A percentile compares a stretch with the other conserved stretches of the same genome.
Conservation (phyloP, 2,329 filamentous ascomycete genomes). For the Cercospora sojina region DNA sequence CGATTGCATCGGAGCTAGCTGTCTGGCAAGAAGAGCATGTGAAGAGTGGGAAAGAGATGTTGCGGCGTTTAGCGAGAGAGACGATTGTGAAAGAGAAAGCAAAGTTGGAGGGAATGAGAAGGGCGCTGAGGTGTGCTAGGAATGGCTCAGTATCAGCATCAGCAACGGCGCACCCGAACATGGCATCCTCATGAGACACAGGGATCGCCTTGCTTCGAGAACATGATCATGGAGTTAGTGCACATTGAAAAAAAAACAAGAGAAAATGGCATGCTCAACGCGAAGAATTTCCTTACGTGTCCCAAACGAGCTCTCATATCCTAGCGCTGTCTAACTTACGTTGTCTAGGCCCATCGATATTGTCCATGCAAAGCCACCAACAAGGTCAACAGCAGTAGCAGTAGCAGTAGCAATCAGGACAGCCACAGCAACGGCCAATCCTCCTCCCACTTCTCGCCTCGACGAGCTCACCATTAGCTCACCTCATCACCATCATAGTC, state of each 20-base stretch:
- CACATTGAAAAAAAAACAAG: background rate
- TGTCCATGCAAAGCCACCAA: background rate
- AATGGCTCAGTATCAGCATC: background rate
- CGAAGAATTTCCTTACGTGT: background rate
- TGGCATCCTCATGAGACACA: background rate
- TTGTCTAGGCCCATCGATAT: background rate
- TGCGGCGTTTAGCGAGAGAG: constrained; percentile 71
- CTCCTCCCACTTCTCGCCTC: background rate
- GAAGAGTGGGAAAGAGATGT: constrained; percentile 69
- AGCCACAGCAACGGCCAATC: background rate
- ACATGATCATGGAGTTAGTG: background rate
- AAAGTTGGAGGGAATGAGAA: constrained; percentile 73
- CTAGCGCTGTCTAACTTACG: background rate
- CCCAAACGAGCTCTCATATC: background rate
- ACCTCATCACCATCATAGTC: background rate
- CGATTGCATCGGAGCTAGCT: constrained; percentile 85
- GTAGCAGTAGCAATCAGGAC: background rate
- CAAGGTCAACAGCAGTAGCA: background rate
- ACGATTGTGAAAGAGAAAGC: constrained; percentile 80
- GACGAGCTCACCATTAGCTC: background rate
- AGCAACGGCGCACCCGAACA: background rate
- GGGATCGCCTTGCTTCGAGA: background rate
- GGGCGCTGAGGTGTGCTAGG: constrained; percentile 61
- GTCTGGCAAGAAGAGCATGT: constrained; percentile 92
- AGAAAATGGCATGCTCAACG: background rate